Percentiles rank a stretch among this genome's conserved stretches.
Evolutionary conservation across 306 rosid genomes (phyloP).

Genomic region (Cucumis cinereus): DNA sequence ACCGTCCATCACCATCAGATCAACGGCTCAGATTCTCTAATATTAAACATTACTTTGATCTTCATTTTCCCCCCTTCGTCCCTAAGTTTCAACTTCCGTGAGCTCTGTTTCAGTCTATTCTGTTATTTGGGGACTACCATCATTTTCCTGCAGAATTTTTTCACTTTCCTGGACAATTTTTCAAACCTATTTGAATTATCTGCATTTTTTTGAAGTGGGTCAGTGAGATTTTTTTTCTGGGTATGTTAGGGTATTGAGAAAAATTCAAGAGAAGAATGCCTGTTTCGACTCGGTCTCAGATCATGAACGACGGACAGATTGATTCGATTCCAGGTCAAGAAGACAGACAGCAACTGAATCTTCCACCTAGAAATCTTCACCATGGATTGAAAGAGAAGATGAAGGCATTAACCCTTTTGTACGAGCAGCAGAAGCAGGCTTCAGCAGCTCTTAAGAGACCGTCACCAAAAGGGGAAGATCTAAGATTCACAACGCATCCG

Average conservation of each 20-base stretch:
- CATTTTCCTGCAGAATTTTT: not conserved
- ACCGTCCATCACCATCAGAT: slow-evolving; percentile 20
- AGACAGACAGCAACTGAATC: not conserved
- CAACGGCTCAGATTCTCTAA: slow-evolving; percentile 24
- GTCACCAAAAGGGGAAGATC: slow-evolving; percentile 19
- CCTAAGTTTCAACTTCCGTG: slow-evolving; percentile 1
- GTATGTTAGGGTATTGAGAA: slow-evolving; percentile 23
- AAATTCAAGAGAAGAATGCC: slow-evolving; percentile 39
- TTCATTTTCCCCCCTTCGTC: slow-evolving; percentile 11
- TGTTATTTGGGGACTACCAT: not conserved
- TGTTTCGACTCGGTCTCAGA: slow-evolving; percentile 77
- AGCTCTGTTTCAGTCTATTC: not conserved
- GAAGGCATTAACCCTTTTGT: slow-evolving; percentile 59
- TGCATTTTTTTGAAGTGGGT: slow-evolving; percentile 13
- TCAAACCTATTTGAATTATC: not conserved
- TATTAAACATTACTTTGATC: slow-evolving; percentile 6
- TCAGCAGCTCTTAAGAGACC: slow-evolving; percentile 43
- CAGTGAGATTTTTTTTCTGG: slow-evolving; percentile 16
- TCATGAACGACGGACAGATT: slow-evolving; percentile 13
- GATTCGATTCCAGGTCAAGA: slow-evolving; percentile 30
- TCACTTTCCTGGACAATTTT: not conserved
- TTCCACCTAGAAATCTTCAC: slow-evolving; percentile 55
- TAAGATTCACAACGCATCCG: slow-evolving; percentile 20
- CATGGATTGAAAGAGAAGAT: slow-evolving; percentile 86
- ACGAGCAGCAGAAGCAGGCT: slow-evolving; percentile 84